Evolutionary conservation across 192 early-diverging fungal genomes (phyloP).

Genomic region (Entomortierella lignicola): DNA sequence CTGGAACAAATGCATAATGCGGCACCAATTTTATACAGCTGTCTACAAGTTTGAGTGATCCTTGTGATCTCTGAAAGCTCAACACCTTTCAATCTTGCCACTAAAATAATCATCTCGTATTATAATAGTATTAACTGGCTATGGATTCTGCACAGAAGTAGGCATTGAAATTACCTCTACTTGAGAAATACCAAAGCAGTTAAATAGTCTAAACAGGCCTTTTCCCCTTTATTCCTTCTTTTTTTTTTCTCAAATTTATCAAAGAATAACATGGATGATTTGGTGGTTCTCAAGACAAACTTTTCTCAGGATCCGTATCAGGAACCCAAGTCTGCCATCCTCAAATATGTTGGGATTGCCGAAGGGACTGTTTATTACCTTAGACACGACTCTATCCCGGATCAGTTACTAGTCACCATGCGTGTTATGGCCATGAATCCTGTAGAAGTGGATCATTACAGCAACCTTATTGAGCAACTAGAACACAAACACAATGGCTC

Average conservation of each 20-base stretch:
- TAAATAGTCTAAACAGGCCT: too few species aligned
- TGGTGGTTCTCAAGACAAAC: slow-evolving; percentile 70
- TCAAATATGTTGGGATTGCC: slow-evolving; percentile 51
- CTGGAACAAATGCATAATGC: neutral
- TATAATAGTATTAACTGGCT: slow-evolving; percentile 57
- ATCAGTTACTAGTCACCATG: slow-evolving; percentile 62
- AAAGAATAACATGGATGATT: slow-evolving; percentile 64
- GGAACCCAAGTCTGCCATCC: slow-evolving; percentile 56
- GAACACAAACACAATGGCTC: neutral
- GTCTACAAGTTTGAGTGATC: neutral
- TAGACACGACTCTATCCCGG: slow-evolving; percentile 55
- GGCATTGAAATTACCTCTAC: too few species aligned
- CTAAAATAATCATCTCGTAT: too few species aligned
- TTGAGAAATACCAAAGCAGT: too few species aligned
- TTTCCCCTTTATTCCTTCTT: too few species aligned
- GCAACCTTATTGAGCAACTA: slow-evolving; percentile 1
- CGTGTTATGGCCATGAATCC: slow-evolving; percentile 77
- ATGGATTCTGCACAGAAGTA: slow-evolving; percentile 73
- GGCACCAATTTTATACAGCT: neutral
- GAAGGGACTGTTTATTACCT: slow-evolving; percentile 61
- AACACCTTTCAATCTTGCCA: too few species aligned
- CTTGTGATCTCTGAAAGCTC: slow-evolving; percentile 4
- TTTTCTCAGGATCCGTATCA: slow-evolving; percentile 65
- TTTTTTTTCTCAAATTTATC: too few species aligned
- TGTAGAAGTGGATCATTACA: slow-evolving; percentile 45